Evolutionary conservation across 306 rosid species (phyloP), one percentile per base, ranked within the genome.

Genomic region (Castanea mollissima): DNA sequence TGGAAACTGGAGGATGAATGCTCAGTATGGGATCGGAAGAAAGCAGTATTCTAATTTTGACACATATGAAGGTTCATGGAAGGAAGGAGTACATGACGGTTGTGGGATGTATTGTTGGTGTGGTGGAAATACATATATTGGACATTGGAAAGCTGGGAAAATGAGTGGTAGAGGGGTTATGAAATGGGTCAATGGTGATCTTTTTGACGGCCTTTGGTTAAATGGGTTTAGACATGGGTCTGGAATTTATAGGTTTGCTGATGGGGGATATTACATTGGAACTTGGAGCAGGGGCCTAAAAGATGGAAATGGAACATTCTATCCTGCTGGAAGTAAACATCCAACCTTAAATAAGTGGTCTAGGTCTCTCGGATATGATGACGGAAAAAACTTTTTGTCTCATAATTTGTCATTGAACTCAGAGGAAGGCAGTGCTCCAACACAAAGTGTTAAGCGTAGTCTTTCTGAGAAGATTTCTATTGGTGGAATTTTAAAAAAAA

Each of bases 231-330:
- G 89, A 80, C 90, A 95, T 74, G 98, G 99, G 56, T 89, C 83
- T 59, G 99, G 99, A 69, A 89, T 90, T 72, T 91, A 91, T 84
- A 82, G 86, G 81, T 95, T 88, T 79, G 81, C 87, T 14, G 94
- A 89, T 75, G 96, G 99, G 23, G 97, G 89, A 54, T 86, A 88
- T 83, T 95, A 93, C 86, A 76, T 90, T 69, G 99, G 99, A 76
- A 89, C 86, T 29, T 95, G 99, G 99, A 87, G 96, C 85, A 86
- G 71, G 67, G 97, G 88, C 49, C 85, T 93, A 76, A 95, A 95
- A 85, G 99, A 95, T 86, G 99, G 99, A 54, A 93, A 89, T 80
- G 99, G 99, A 75, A 89, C 88, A 12, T 88, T 91, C 86, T 95
- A 91, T 88, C 98, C 98, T 31, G 71, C 83, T 13, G 99, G 97